A percentile compares a stretch with the other conserved stretches of the same genome.
These are phyloP conservation scores for Rubus idaeus DNA, from an alignment of 306 rosid species.

Conservation along the genomic window DNA sequence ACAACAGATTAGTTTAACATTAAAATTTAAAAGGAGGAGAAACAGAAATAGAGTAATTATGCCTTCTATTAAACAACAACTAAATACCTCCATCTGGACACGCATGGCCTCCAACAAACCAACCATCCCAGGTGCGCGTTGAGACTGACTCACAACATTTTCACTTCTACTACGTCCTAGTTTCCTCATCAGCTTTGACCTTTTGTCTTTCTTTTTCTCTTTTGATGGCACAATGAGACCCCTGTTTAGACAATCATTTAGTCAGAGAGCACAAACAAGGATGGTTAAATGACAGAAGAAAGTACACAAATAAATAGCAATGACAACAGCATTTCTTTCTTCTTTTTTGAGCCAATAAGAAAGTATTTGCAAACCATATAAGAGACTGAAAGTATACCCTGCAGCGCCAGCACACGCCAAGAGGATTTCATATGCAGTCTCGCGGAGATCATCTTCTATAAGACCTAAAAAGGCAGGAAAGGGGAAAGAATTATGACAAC, in stretches of 20 bases:
- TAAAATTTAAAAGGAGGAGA: not conserved
- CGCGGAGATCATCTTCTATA: slow-evolving; percentile 89
- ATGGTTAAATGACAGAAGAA: slow-evolving; percentile 18
- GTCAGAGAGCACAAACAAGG: slow-evolving; percentile 11
- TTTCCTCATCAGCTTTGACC: slow-evolving; percentile 77
- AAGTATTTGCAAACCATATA: not conserved
- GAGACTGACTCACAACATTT: slow-evolving; percentile 69
- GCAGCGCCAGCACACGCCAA: slow-evolving; percentile 99
- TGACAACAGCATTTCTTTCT: slow-evolving; percentile 20
- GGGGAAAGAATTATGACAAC: slow-evolving; percentile 10
- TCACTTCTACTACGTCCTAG: slow-evolving; percentile 97
- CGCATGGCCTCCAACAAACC: slow-evolving; percentile 96
- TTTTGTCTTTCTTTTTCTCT: slow-evolving; percentile 94
- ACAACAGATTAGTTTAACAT: no score
- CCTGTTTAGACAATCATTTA: slow-evolving; percentile 39
- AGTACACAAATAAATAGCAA: not conserved
- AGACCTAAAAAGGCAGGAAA: slow-evolving; percentile 54
- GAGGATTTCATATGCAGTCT: slow-evolving; percentile 88
- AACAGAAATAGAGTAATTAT: not conserved
- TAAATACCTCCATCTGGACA: slow-evolving; percentile 92
- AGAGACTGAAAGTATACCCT: slow-evolving; percentile 52
- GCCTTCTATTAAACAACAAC: slow-evolving; percentile 5
- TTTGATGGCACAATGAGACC: slow-evolving; percentile 94
- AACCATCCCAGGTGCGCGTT: slow-evolving; percentile 79
- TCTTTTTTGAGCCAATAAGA: not conserved